Evolutionary conservation across 768 basidiomycete genomes (phyloP).

Genomic region (Boletales sp.): DNA sequence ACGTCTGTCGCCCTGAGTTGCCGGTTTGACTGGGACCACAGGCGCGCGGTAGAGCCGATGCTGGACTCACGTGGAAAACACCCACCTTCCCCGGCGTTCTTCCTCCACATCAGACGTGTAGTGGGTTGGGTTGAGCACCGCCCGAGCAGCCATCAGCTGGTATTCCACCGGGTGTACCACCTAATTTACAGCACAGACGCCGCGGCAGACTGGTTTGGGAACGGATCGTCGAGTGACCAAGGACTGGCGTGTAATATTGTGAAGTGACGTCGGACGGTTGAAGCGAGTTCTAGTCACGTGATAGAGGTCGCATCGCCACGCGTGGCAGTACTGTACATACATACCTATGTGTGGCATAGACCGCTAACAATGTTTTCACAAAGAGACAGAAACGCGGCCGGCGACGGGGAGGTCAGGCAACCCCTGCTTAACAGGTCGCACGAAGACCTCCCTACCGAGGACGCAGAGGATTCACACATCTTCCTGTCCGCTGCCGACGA

Average conservation of each 20-base stretch:
- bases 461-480: conserved; percentile 27
- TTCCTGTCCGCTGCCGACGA: conserved; percentile 57
- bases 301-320: conserved; percentile 3
- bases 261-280: conserved; percentile 41
- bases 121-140: conserved; percentile 59
- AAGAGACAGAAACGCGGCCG: conserved; percentile 24
- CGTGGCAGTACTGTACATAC: neutral
- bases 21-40: conserved; percentile 61
- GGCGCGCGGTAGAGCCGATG: conserved; percentile 1
- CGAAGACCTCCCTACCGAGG: conserved; percentile 36
- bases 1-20: conserved; percentile 58
- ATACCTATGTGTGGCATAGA: conserved; percentile 15
- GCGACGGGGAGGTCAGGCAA: conserved; percentile 43
- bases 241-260: conserved; percentile 50
- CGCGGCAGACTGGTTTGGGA: conserved; percentile 43
- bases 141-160: conserved; percentile 73
- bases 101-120: conserved; percentile 66
- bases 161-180: too few relatives aligned
- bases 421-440: conserved; percentile 53
- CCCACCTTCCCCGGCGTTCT: conserved; percentile 68
- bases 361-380: conserved; percentile 28
- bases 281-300: conserved; percentile 24
- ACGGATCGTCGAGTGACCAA: conserved; percentile 72
- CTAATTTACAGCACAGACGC: conserved; percentile 48
- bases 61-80: neutral